Evolutionary conservation across 306 rosid genomes (phyloP), one percentile per base, ranked within the genome.

Genomic region (Rosa lucieae): DNA sequence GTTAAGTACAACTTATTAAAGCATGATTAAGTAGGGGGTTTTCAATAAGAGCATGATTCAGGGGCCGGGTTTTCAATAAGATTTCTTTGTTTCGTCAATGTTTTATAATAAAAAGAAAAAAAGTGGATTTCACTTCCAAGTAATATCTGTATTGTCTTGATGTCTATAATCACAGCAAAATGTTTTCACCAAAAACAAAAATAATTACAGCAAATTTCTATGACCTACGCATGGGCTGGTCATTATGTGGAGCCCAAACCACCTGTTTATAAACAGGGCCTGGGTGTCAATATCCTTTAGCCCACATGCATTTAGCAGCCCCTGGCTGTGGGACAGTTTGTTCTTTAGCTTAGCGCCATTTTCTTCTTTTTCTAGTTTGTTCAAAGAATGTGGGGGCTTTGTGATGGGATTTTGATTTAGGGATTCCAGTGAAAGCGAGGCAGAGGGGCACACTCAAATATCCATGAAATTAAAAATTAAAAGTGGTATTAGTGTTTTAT

Each of bases 221-320:
- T 26, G 71, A 40, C 71, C 46, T 26, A 29, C 71, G 46, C 72
- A 76, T 76, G 71, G 77, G 35, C 61, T 47, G 71, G 61, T 62
- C 29, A 10, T 14, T 62, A 29, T 46, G 63, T 65, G 67, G 68
- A 67, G 79, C 74, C 79, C 71, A 37, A 70, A 49, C 40, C 6
- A 15, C 2, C 70, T 26, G 42, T 44, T 17, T 13, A 35, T 15
- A 46, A 47, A 20, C n/a, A 46, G 47, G 79, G 79, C 46, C 79
- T 47, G n/a, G 29, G 29, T 5, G 43, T 59, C 56, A 26, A 44
- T 66, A 77, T 51, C 23, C 49, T 46, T 9, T 66, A 67, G 75
- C 68, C 67, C 66, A 68, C 75, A 9, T 21, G 67, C 44, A 68
- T 67, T 68, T 68, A 49, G 26, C 21, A 17, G 79, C 35, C 56